Evolutionary conservation across 78 protist genomes (phyloP).

Genomic region (Dictyostelium intermedium): DNA sequence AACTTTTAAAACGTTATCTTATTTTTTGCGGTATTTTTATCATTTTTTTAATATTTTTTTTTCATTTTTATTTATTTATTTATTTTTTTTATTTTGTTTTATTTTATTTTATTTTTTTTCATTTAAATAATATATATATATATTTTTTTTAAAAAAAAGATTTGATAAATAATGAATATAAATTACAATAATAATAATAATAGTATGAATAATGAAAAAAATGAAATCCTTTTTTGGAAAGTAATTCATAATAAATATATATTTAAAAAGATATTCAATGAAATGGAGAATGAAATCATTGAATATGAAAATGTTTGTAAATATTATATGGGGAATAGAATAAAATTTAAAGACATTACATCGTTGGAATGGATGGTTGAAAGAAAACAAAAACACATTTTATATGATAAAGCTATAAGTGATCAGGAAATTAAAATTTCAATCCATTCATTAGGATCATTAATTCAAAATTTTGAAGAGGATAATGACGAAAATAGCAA

Average conservation of each 20-base stretch:
- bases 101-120: too few relatives aligned
- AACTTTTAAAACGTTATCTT: too few relatives aligned
- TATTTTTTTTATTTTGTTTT: too few relatives aligned
- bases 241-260: background rate
- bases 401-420: background rate
- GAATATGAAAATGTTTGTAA: background rate
- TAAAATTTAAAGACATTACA: background rate
- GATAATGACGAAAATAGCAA: background rate
- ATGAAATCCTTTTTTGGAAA: background rate
- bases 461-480: background rate
- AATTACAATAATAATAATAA: too few relatives aligned
- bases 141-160: too few relatives aligned
- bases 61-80: too few relatives aligned
- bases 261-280: background rate
- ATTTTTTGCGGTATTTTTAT: too few relatives aligned
- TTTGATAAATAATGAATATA: too few relatives aligned
- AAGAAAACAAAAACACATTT: background rate
- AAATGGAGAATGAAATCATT: background rate
- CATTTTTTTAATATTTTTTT: too few relatives aligned
- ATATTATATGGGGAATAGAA: background rate
- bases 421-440: background rate
- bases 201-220: background rate
- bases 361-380: background rate
- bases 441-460: background rate
- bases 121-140: too few relatives aligned